A percentile compares a stretch with the other conserved stretches of the same genome.
phyloP scores from a whole-genome alignment of 164 flowering plant species.

The Sextonia rubra region DNA sequence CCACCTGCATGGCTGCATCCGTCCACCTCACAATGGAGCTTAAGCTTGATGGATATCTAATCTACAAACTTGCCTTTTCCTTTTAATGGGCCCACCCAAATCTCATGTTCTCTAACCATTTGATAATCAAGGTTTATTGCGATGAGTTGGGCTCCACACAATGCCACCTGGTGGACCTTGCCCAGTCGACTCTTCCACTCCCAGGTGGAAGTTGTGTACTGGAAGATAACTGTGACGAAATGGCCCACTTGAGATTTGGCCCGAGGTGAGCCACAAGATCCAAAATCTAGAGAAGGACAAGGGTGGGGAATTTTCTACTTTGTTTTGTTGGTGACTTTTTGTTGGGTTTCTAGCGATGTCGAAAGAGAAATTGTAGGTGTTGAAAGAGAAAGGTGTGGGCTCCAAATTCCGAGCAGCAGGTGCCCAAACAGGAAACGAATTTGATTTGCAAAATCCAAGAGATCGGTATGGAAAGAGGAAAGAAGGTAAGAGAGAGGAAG shows the following conservation, averaged over 20 bases:
- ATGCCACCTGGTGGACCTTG: background rate
- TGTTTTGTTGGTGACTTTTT: background rate
- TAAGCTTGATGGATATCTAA: too few species aligned
- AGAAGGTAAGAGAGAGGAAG: background rate
- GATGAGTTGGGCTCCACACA: too few species aligned
- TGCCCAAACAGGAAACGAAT: background rate
- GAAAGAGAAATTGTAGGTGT: too few species aligned
- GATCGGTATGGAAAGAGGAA: constrained; percentile 1
- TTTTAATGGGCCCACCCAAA: too few species aligned
- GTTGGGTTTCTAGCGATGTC: background rate
- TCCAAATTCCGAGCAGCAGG: constrained; percentile 3
- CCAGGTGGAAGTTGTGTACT: background rate
- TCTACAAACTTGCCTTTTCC: too few species aligned
- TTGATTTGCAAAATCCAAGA: background rate
- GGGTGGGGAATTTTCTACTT: background rate
- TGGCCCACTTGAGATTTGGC: too few species aligned
- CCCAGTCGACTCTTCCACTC: background rate
- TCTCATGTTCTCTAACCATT: too few species aligned
- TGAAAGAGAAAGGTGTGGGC: background rate
- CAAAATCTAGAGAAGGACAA: background rate
- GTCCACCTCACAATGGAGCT: too few species aligned
- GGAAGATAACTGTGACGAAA: background rate
- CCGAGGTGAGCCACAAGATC: background rate
- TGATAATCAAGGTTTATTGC: too few species aligned
- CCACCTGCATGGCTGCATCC: too few species aligned